Conservation (phyloP, 2,329 filamentous ascomycete genomes). For the Exophiala mesophila region DNA sequence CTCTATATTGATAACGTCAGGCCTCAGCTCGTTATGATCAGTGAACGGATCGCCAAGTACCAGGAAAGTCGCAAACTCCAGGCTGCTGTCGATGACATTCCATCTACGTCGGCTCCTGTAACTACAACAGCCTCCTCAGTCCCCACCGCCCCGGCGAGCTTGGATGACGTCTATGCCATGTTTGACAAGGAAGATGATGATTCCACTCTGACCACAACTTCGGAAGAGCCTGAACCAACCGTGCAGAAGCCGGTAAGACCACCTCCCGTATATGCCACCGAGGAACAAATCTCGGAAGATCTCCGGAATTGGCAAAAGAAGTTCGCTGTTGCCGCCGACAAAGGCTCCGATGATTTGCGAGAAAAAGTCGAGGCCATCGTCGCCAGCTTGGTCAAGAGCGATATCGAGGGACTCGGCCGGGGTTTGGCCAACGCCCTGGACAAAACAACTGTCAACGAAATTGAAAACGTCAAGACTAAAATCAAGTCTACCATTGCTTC, state of each 20-base stretch:
- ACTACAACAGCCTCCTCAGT: slow-evolving; percentile 23
- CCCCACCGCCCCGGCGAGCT: slow-evolving; percentile 5
- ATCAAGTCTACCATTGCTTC: slow-evolving; percentile 54
- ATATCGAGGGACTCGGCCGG: slow-evolving; percentile 62
- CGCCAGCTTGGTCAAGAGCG: slow-evolving; percentile 59
- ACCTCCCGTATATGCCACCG: slow-evolving; percentile 13
- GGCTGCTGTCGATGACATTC: slow-evolving; percentile 52
- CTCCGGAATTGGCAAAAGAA: slow-evolving; percentile 82
- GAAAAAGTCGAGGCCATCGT: slow-evolving; percentile 67
- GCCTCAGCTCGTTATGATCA: slow-evolving; percentile 88
- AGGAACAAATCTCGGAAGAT: slow-evolving; percentile 67
- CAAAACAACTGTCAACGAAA: slow-evolving; percentile 58
- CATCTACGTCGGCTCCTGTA: slow-evolving; percentile 37
- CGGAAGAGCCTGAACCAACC: slow-evolving; percentile 28
- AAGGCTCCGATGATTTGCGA: slow-evolving; percentile 67
- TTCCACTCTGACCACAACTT: slow-evolving; percentile 26
- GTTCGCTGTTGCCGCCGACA: slow-evolving; percentile 78
- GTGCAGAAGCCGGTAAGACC: slow-evolving; percentile 8
- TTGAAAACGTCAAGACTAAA: slow-evolving; percentile 60
- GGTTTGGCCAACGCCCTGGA: slow-evolving; percentile 65
- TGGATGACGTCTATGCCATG: slow-evolving; percentile 21
- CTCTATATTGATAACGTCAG: slow-evolving; percentile 90
- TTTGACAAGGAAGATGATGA: slow-evolving; percentile 20
- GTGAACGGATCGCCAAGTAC: slow-evolving; percentile 70
- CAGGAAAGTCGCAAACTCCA: slow-evolving; percentile 58